These are phyloP conservation scores for Colletotrichum sojae DNA, from an alignment of 2,329 filamentous ascomycete species.

Conservation along the genomic window DNA sequence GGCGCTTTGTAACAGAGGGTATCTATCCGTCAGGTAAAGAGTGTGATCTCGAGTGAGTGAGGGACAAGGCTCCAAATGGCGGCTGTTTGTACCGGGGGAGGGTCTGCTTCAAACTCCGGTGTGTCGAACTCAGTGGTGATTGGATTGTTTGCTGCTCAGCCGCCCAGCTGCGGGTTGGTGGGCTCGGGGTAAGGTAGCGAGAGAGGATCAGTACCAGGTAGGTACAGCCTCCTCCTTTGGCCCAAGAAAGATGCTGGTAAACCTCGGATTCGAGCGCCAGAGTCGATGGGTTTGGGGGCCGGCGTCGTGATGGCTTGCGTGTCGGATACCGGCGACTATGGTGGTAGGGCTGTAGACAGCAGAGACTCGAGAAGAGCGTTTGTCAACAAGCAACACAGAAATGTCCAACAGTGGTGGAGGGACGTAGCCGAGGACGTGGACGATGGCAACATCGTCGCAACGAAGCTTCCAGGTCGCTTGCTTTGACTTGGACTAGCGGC, in stretches of 20 bases:
- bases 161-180: slow-evolving; percentile 18
- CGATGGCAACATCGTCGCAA: slow-evolving; percentile 31
- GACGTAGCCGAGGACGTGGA: slow-evolving; percentile 13
- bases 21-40: too few species aligned
- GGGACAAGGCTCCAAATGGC: slow-evolving; percentile 15
- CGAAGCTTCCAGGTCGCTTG: slow-evolving; percentile 31
- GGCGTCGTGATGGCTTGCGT: slow-evolving; percentile 26
- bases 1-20: too few species aligned
- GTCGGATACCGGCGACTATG: slow-evolving; percentile 13
- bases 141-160: slow-evolving; percentile 35
- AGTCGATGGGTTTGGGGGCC: slow-evolving; percentile 14
- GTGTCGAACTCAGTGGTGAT: slow-evolving; percentile 26
- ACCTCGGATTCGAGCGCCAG: neutral
- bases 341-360: neutral
- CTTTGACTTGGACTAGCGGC: slow-evolving; percentile 31
- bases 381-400: neutral
- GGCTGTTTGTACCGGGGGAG: slow-evolving; percentile 25
- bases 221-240: slow-evolving; percentile 31
- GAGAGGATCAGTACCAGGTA: slow-evolving; percentile 21
- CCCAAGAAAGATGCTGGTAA: neutral
- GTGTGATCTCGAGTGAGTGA: too few species aligned
- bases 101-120: slow-evolving; percentile 27
- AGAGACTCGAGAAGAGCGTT: too few species aligned
- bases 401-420: slow-evolving; percentile 3
- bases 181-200: slow-evolving; percentile 11